A percentile compares a stretch with the other conserved stretches of the same genome.
Evolutionary conservation across 2,329 filamentous ascomycete genomes (phyloP).

Genomic region (Microsporum canis): DNA sequence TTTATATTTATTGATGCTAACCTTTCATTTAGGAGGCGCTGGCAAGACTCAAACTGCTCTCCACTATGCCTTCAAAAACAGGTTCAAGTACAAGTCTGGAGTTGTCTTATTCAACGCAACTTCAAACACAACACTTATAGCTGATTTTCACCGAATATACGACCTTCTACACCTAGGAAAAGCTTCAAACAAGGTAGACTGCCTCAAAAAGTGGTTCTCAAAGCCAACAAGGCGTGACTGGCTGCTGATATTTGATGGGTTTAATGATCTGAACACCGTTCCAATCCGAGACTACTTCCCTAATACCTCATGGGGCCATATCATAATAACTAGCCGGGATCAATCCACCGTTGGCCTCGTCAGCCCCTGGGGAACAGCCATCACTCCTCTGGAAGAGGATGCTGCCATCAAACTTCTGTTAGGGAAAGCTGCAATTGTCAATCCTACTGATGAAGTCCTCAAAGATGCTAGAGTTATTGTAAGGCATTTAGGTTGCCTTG

Average conservation of each 20-base stretch:
- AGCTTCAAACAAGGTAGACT: constrained; percentile 1
- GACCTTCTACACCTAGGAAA: constrained; percentile 1
- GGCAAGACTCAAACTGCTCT: constrained; percentile 10
- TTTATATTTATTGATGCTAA: not conserved
- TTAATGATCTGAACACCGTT: constrained; percentile 12
- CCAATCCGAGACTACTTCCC: constrained; percentile 9
- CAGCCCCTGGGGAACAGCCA: constrained; percentile 1
- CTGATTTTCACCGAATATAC: constrained; percentile 1
- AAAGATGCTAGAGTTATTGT: constrained; percentile 10
- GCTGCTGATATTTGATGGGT: constrained; percentile 18
- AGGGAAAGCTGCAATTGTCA: constrained; percentile 9
- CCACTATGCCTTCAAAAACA: constrained; percentile 7
- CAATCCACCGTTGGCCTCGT: constrained; percentile 4
- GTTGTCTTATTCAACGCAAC: constrained; percentile 6
- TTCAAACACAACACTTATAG: constrained; percentile 4
- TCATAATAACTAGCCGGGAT: constrained; percentile 10
- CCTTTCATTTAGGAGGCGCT: constrained; percentile 4
- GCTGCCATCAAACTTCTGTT: constrained; percentile 12
- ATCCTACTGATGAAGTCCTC: constrained; percentile 9
- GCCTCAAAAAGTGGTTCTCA: constrained; percentile 9
- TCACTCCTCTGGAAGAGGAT: constrained; percentile 7
- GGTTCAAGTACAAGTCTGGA: constrained; percentile 6
- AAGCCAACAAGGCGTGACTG: constrained; percentile 11
- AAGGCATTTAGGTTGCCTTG: constrained; percentile 11
- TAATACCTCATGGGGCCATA: constrained; percentile 8